phyloP scores from a whole-genome alignment of 768 basidiomycete species.

The Filobasidium wieringae region DNA sequence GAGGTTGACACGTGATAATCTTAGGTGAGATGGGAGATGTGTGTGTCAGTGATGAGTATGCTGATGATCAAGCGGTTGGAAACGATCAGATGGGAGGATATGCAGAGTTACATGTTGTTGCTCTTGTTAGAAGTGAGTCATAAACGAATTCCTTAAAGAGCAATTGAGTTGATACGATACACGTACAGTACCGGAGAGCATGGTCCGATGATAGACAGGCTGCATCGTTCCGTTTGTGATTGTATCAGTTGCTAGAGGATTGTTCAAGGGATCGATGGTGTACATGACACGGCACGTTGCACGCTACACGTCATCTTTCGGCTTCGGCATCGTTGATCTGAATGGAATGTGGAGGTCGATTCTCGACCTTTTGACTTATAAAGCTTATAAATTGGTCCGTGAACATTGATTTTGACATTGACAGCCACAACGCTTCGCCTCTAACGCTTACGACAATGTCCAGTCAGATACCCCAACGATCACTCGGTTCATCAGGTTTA shows the following conservation, averaged over 20 bases:
- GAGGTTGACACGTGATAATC: conserved; percentile 22
- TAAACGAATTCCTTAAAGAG: not conserved
- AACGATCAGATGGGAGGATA: conserved; percentile 28
- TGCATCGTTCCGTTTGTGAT: not conserved
- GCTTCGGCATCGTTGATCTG: too few species aligned
- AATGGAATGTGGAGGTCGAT: too few species aligned
- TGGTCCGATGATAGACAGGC: not conserved
- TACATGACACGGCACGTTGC: too few species aligned
- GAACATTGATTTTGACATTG: too few species aligned
- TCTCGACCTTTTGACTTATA: too few species aligned
- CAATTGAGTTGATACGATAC: not conserved
- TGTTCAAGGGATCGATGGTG: too few species aligned
- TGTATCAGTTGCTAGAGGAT: too few species aligned
- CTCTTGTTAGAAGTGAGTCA: conserved; percentile 26
- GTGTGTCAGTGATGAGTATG: not conserved
- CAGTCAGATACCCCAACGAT: not conserved
- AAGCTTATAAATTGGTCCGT: too few species aligned
- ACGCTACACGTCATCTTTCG: too few species aligned
- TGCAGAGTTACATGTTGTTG: conserved; percentile 32
- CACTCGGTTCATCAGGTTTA: conserved; percentile 10
- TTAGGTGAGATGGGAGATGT: conserved; percentile 18
- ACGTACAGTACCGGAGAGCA: not conserved
- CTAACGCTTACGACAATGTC: too few species aligned
- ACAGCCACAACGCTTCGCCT: too few species aligned
- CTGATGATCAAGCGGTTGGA: too few species aligned